Evolutionary conservation across 2,329 filamentous ascomycete species (phyloP), one percentile per base, ranked within the genome.

Genomic region (Grosmannia clavigera): DNA sequence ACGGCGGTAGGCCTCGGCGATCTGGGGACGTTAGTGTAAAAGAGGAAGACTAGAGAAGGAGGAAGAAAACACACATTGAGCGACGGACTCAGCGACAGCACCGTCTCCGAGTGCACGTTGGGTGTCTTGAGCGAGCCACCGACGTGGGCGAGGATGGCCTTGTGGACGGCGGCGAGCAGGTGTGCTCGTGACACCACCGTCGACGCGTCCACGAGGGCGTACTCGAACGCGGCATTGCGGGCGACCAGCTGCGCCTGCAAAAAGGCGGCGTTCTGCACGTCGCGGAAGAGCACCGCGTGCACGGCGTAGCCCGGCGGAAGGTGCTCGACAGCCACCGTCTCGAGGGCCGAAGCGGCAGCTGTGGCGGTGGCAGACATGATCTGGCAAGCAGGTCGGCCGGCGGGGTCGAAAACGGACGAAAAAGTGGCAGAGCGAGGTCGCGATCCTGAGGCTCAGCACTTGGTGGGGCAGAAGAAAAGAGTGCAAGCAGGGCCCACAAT

Each of bases 31-130:
- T 19, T 5, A 31, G 52, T 33, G 9, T 58, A 33, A 46, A 60
- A 52, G 58, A 56, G 53, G 46, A 50, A 57, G 33, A 43, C 12
- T 14, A 55, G 22, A n/a, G 31, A 50, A 12, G 22, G 38, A 31
- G 10, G 11, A 52, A 31, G 4, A 52, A 29, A 31, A 62, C 55
- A 12, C 11, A 90, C 88, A 71, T 96, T 96, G 70, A 90, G 92
- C 64, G 88, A 91, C 0, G 88, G 81, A 61, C 85, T 92, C 53
- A 96, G 76, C 3, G 84, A 85, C 65, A 87, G 87, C 35, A 96
- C 90, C 60, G 90, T 87, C 73, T 96, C 92, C 0, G 89, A 92
- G 71, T 96, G 92, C 5, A 95, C 83, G 66, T 95, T 96, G 53
- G 86, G 85, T 5, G 89, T 94, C 70, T 86, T 88, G 60, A 92